Base-by-base conservation (phyloP, 176 grass and related monocot genomes). In the Zoysia pacifica region DNA sequence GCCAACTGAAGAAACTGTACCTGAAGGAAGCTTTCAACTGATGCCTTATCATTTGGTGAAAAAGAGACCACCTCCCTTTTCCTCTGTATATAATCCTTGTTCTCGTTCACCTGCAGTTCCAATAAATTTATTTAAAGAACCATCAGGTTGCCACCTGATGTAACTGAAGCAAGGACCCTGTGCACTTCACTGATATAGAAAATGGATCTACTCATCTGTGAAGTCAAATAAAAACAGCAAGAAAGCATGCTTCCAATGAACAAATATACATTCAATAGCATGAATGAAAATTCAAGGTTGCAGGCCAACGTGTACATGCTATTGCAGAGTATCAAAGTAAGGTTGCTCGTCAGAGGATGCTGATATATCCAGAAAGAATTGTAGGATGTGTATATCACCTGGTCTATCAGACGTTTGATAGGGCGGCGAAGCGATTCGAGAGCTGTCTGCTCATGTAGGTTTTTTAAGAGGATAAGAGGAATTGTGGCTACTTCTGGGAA, bases 401-500 rank as follows among this genome's bases (percentile, higher is more conserved):
- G 96, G 66, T 98, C 92, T 55, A 99, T 93, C 16, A 95, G 66
- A 14, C 90, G 84, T 70, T 95, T 93, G 62, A 93, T 70, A 56
- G 86, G 84, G 75, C 88, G 86, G 6, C 71, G 83, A 55, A 94
- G 77, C 9, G 89, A 88, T 70, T 99, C 90, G 9, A 79, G 14
- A 48, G 79, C 79, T 69, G 86, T 81, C 38, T 86, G 86, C 46
- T 88, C 92, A 74, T 95, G 59, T 48, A 89, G 81, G 79, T 69
- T 99, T 75, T 99, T 99, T 68, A 99, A 53, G 79, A 99, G 88
- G 60, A 93, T 86, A 45, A 99, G 75, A 16, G 96, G 92, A 72
- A 93, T 93, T 16, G 88, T 93, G 56, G 88, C 73, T 53, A 99
- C 84, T 89, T 99, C 96, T 65, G 96, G 90, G 76, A 99, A 91